phyloP scores from a whole-genome alignment of 2,329 filamentous ascomycete genomes.

The Calonectria fujianensis region DNA sequence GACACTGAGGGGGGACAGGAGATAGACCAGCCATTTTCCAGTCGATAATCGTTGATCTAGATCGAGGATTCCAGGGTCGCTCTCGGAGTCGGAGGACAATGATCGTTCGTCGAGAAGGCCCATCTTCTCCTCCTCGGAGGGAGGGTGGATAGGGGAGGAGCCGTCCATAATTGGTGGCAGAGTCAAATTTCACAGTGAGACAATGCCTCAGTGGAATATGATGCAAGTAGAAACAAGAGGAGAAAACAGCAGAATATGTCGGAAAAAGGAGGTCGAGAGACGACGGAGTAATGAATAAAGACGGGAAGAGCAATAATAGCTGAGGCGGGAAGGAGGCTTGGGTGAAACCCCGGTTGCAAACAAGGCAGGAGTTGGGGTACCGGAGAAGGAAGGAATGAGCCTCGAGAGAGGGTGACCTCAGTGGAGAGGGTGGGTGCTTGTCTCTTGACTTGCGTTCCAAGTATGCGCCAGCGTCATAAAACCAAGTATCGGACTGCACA shows the following conservation, averaged over 20 bases:
- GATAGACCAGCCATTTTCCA: conserved; percentile 58
- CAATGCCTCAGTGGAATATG: background rate
- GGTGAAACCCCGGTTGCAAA: conserved; percentile 1
- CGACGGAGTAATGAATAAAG: conserved; percentile 41
- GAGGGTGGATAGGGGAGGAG: conserved; percentile 43
- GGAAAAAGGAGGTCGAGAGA: conserved; percentile 34
- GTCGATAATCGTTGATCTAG: conserved; percentile 59
- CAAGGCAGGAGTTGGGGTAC: background rate
- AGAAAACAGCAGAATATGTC: conserved; percentile 18
- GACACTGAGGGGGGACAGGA: conserved; percentile 56
- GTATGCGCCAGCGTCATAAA: conserved; percentile 12
- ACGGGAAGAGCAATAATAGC: conserved; percentile 33
- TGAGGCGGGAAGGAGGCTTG: background rate
- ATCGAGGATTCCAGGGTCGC: conserved; percentile 63
- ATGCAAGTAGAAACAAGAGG: background rate
- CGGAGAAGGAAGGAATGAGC: conserved; percentile 16
- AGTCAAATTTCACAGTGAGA: conserved; percentile 40
- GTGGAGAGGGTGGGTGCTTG: background rate
- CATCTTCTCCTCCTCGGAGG: conserved; percentile 64
- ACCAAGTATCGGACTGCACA: background rate
- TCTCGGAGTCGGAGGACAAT: conserved; percentile 65
- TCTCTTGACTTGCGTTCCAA: conserved; percentile 20
- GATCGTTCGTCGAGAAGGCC: conserved; percentile 67
- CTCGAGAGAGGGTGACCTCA: background rate
- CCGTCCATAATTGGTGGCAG: conserved; percentile 61